Evolutionary conservation across 2,329 filamentous ascomycete species (phyloP), one percentile per base, ranked within the genome.

Genomic region (Talaromyces sp.): DNA sequence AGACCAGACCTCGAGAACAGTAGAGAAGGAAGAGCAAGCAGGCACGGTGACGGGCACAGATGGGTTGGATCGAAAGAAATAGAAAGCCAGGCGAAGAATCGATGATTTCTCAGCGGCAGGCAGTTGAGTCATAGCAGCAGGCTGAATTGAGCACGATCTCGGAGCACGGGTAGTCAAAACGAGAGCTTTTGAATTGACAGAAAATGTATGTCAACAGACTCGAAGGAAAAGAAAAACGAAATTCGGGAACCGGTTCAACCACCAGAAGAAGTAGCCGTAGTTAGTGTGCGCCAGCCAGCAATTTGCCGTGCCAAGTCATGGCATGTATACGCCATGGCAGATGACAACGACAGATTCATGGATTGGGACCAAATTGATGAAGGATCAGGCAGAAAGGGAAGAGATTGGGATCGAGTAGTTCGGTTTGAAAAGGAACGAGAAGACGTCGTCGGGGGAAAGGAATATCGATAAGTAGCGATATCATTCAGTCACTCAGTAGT

Each of bases 291-390:
- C 37, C 59, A 54, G 50, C 28, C 52, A 61, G 37, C 59, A 56
- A n/a, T 16, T 21, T 39, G 21, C 39, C 23, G 59, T 44, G 52
- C 48, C 50, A 56, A 61, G 59, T 31, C 59, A 42, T 61, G 37
- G 21, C 50, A 44, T 21, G 21, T 40, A 31, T 35, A 25, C 7
- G 31, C 33, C 58, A 60, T 52, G 58, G 28, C 33, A 31, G 25
- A 35, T 39, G 21, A 58, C 55, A 58, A 42, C 37, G 31, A 39
- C 42, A 52, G 44, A 21, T 5, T 28, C 8, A 18, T 23, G 37
- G 12, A 2, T 7, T 54, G 50, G 11, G 5, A 14, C 3, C 6
- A 18, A 44, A 18, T n/a, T 9, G 33, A 8, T 31, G 33, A 28
- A n/a, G 5, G n/a, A 52, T 40, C 48, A 35, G 44, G 44, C 3